Evolutionary conservation across 768 basidiomycete species (phyloP).

Genomic region (Amanita thiersii): DNA sequence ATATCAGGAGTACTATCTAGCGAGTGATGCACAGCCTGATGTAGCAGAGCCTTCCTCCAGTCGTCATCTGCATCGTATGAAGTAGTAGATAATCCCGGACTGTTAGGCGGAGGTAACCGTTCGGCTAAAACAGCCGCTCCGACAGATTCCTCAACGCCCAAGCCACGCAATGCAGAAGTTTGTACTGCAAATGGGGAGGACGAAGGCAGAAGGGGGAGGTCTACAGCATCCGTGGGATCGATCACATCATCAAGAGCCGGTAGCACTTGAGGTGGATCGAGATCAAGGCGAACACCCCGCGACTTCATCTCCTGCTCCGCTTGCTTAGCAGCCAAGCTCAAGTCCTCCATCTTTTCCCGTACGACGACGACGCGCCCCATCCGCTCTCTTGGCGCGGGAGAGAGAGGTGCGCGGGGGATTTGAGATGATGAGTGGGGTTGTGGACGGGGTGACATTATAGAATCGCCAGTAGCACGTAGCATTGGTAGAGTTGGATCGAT

Average conservation of each 20-base stretch:
- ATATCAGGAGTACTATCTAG: constrained; percentile 45
- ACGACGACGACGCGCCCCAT: constrained; percentile 72
- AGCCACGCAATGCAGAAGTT: constrained; percentile 62
- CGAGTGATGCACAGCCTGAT: constrained; percentile 74
- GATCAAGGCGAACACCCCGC: constrained; percentile 39
- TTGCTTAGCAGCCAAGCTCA: constrained; percentile 63
- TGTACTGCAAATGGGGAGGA: constrained; percentile 70
- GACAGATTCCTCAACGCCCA: constrained; percentile 68
- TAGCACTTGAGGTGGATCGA: constrained; percentile 29
- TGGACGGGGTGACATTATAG: constrained; percentile 38
- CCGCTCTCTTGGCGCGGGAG: constrained; percentile 26
- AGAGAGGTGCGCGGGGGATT: constrained; percentile 25
- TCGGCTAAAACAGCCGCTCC: constrained; percentile 74
- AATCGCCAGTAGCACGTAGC: constrained; percentile 60
- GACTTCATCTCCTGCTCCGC: constrained; percentile 65
- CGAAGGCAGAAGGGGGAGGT: constrained; percentile 63
- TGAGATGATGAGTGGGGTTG: constrained; percentile 30
- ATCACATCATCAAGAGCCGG: constrained; percentile 48
- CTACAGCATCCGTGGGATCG: constrained; percentile 81
- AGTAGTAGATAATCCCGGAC: constrained; percentile 45
- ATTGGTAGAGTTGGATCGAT: constrained; percentile 32
- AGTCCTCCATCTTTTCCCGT: constrained; percentile 71
- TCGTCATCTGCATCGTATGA: constrained; percentile 48
- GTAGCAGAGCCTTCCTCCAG: constrained; percentile 72
- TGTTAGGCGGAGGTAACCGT: constrained; percentile 55